These are phyloP conservation scores for Solanum peruvianum DNA, from an alignment of 257 asterid species.

Conservation along the genomic window DNA sequence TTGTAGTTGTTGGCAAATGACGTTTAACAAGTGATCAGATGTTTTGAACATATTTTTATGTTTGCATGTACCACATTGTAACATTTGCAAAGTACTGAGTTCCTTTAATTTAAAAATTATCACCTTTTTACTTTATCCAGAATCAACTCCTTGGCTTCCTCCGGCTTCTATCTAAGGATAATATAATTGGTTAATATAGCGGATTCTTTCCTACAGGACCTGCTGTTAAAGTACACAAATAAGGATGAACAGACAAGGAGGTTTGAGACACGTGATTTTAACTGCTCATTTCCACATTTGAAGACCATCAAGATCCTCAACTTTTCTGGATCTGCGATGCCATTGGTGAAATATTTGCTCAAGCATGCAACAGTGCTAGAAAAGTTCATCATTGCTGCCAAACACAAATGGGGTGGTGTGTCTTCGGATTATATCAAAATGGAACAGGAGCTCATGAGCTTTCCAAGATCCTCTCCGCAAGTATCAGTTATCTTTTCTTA, in stretches of 20 bases:
- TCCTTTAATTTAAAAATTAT: not conserved
- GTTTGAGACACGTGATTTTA: not conserved
- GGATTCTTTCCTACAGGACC: not conserved
- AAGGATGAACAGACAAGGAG: not conserved
- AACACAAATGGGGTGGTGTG: not conserved
- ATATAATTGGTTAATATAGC: not conserved
- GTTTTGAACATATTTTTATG: not conserved
- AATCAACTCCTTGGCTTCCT: not conserved
- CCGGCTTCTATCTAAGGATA: not conserved
- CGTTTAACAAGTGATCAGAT: not conserved
- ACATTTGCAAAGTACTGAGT: not conserved
- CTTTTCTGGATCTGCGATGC: not conserved
- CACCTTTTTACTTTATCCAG: not conserved
- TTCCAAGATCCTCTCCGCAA: not conserved
- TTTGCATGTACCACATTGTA: not conserved
- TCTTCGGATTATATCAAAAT: not conserved
- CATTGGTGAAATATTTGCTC: not conserved
- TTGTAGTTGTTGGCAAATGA: not conserved
- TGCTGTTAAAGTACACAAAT: not conserved
- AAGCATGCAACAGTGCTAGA: not conserved
- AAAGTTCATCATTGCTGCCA: not conserved
- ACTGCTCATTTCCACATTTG: not conserved
- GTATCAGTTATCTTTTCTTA: not conserved
- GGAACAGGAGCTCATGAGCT: not conserved
- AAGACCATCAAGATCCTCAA: not conserved